Conservation (phyloP, 352 stramenopile genomes). For the Globisporangium echinulatum region DNA sequence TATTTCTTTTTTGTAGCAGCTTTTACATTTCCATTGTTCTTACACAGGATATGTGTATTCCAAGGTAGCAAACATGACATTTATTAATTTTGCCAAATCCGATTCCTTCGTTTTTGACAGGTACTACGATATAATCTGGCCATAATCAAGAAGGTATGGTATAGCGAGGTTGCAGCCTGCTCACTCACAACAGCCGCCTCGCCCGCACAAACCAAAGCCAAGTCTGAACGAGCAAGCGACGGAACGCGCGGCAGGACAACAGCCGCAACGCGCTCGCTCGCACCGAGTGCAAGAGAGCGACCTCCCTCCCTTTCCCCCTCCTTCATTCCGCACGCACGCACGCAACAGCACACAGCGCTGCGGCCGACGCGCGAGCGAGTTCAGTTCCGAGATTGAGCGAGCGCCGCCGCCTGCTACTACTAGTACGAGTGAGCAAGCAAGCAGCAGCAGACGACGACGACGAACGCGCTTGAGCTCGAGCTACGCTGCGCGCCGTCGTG, state of each 20-base stretch:
- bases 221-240: not conserved
- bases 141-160: no score
- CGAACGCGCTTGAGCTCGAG: no score
- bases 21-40: no score
- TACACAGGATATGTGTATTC: not conserved
- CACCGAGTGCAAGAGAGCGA: slow-evolving; percentile 10
- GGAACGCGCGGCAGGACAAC: not conserved
- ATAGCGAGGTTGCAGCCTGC: no score
- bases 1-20: no score
- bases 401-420: not conserved
- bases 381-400: not conserved
- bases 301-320: slow-evolving; percentile 1
- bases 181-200: no score
- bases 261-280: not conserved
- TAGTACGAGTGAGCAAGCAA: not conserved
- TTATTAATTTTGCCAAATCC: no score
- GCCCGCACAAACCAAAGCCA: not conserved
- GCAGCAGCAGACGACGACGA: no score
- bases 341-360: not conserved
- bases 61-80: no score
- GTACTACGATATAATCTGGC: no score
- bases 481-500: no score
- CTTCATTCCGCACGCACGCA: not conserved
- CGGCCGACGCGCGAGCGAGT: slow-evolving; percentile 1
- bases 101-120: no score